Percentiles rank a stretch among this genome's conserved stretches.
phyloP scores from a whole-genome alignment of 345 rosid genomes.

The Stellera chamaejasme region DNA sequence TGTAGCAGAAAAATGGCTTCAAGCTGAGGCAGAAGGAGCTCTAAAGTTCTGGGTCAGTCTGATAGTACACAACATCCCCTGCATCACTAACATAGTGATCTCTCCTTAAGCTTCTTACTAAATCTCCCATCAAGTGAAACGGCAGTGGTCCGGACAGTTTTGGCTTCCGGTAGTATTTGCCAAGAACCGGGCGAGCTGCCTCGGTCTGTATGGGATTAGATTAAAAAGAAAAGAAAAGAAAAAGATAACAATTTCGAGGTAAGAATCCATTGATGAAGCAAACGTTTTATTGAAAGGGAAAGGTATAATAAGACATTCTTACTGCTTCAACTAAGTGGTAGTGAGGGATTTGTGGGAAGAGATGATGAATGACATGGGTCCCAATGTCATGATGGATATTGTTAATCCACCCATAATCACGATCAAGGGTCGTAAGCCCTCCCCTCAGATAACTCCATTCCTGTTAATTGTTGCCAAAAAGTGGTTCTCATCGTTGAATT shows the following conservation, averaged over 20 bases:
- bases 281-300: background rate
- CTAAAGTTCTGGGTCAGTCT: constrained; percentile 34
- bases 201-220: constrained; percentile 41
- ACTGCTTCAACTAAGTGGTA: constrained; percentile 88
- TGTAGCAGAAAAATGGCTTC: background rate
- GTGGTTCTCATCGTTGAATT: background rate
- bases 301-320: constrained; percentile 14
- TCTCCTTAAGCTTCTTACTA: constrained; percentile 47
- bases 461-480: constrained; percentile 19
- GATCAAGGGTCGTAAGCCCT: constrained; percentile 86
- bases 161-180: constrained; percentile 77
- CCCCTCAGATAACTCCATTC: constrained; percentile 96
- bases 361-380: constrained; percentile 88
- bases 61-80: constrained; percentile 68
- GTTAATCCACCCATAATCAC: constrained; percentile 81
- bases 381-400: constrained; percentile 96
- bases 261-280: background rate
- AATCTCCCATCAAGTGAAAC: constrained; percentile 41
- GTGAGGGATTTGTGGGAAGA: constrained; percentile 97
- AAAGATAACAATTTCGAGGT: background rate
- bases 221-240: background rate
- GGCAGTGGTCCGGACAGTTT: constrained; percentile 63
- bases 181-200: constrained; percentile 77
- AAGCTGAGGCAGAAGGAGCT: constrained; percentile 9
- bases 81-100: constrained; percentile 68